Base-by-base conservation (phyloP, 768 basidiomycete species). In the Suillus cothurnatus region DNA sequence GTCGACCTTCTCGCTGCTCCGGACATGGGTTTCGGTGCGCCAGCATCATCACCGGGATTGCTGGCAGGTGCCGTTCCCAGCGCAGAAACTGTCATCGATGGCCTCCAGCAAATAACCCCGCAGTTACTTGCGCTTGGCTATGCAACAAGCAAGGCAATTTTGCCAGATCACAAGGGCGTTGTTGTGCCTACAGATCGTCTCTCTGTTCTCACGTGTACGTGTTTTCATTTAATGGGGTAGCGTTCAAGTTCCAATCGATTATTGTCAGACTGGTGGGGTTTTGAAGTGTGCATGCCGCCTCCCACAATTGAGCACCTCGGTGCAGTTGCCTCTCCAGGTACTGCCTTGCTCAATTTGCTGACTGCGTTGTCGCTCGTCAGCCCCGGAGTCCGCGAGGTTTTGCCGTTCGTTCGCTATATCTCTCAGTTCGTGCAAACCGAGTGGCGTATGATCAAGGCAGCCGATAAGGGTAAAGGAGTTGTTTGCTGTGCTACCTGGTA, bases 401-500 rank as follows among this genome's bases (percentile, higher is more conserved):
- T 95, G 2, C 94, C 94, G 0, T 93, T 94, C 73, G 81, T 93
- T 70, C 91, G 92, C 36, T 95, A 94, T 78, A 87, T 94, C 60
- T 81, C 90, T 19, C 89, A 90, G 67, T 95, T 87, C 75, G 79
- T 92, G 68, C 90, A 95, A 68, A 86, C 85, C 52, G 93, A 96
- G 72, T 94, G 87, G 81, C 77, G 75, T 55, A 63, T 82, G 47
- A 91, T 95, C 72, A 82, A 85, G 71, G 77, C 72, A 26, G 85
- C 89, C 69, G 82, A 95, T 69, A 71, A 79, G 60, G 93, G 94
- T 1, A 74, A 86, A 70, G 94, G 94, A 23, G 94, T 95, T 43
- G 88, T 95, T 39, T 93, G 94, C 72, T 90, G 92, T 58, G 90
- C 94, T 7, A 96, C 94, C n/a, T 95, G 94, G 92, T 89, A 71